Base-by-base conservation (phyloP, 2,329 filamentous ascomycete species). In the Curvularia sp. region DNA sequence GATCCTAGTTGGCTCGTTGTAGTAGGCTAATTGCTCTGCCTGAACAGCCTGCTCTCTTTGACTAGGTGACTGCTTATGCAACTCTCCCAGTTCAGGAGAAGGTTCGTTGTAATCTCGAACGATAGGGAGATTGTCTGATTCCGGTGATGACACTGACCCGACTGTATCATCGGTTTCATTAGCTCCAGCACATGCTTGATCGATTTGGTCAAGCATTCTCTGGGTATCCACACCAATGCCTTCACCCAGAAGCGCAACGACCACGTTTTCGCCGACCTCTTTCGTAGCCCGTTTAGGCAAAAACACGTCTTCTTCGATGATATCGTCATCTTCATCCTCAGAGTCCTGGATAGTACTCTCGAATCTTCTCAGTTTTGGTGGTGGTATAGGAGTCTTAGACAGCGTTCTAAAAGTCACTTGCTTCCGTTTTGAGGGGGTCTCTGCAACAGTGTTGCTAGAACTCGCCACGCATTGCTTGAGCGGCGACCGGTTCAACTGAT, bases 301-400 rank as follows among this genome's bases (percentile, higher is more conserved):
- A 32, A 38, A 23, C 2, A 46, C n/a, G 3, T 70, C 63, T 23
- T 64, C 61, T 41, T 72, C 69, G 18, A 67, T 60, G 7, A 67
- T 19, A n/a, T 61, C 66, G 12, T 64, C 70, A 23, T 65, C 65
- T 48, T 75, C 73, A 23, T 75, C 74, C 48, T 76, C 74, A 2
- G 73, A 76, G 48, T 76, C 74, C 28, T 65, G 68, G 18, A 76
- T 71, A 3, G 65, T 67, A 38, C 68, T 72, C 27, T 61, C 59
- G n/a, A 76, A 73, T 25, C 63, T 71, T 46, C 62, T 65, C 41
- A 70, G 32, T 27, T 56, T 48, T 32, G 65, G 57, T 9, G 64
- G 66, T 8, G 65, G 61, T 18, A 53, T 39, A 15, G 57, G 45
- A 13, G 64, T 49, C 19, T 63, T 47, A 1, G 54, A 32, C 1